Base-by-base conservation (phyloP, 2,329 filamentous ascomycete genomes). In the Fusarium sublunatum region DNA sequence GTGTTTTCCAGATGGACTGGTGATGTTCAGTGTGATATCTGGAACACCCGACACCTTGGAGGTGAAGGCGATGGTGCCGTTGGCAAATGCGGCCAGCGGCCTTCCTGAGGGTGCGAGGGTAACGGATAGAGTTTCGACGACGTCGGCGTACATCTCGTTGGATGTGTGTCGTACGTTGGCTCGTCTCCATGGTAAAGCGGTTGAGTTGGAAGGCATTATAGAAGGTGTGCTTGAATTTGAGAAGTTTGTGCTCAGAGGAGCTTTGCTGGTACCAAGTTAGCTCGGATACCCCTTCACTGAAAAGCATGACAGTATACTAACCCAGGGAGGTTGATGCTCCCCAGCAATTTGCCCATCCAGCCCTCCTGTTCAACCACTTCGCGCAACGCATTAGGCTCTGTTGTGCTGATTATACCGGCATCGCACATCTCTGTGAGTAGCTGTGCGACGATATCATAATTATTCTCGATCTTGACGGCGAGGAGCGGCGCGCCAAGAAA, bases 391-490 rank as follows among this genome's bases (percentile, higher is more conserved):
- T 99, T 98, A 9, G 91, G 91, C 76, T 99, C 95, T 1, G 94
- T 97, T 53, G 92, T 96, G 72, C 86, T 91, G 32, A 97, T 85
- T n/a, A 88, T 85, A 13, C 95, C 95, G 36, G 89, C 92, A 81
- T 99, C 95, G 75, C 95, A 97, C 91, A 99, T 96, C 78, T 99
- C 95, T 61, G 89, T 92, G 57, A 98, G 83, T 25, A 99, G 80
- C 78, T 99, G 95, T 15, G 93, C 93, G 31, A 96, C 91, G 26
- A 98, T 89, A 86, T 98, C 92, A 78, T 98, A 98, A 76, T 88
- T 93, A 67, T 83, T 85, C 77, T 97, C 93, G 65, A 99, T 90
- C 80, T 95, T 97, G 73, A 85, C 86, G 19, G 93, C 89, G 54
- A 97, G 81, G 44, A 99, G 79, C 12, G 95, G 95, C 41, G 92